Evolutionary conservation across 805 yeast genomes (phyloP).

Genomic region (Metschnikowia drakensbergensis): DNA sequence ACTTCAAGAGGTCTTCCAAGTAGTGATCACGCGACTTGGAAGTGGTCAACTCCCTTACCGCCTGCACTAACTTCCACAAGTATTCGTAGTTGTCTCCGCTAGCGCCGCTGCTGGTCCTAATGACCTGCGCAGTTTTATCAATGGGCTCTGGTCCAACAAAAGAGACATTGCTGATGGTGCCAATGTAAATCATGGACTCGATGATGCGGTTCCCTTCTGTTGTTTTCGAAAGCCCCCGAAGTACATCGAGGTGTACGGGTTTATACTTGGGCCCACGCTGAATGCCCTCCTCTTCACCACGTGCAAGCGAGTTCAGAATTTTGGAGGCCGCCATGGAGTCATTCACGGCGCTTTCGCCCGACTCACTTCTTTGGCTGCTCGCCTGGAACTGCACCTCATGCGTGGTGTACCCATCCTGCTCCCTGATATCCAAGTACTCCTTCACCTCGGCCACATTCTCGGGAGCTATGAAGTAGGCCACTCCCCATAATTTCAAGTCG

Average conservation of each 20-base stretch:
- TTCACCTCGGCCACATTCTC: conserved; percentile 57
- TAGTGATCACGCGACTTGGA: conserved; percentile 28
- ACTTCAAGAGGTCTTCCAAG: conserved; percentile 28
- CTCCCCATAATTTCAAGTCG: conserved; percentile 65
- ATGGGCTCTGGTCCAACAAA: conserved; percentile 80
- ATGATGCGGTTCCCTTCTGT: conserved; percentile 41
- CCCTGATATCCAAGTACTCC: conserved; percentile 73
- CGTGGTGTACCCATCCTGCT: conserved; percentile 81
- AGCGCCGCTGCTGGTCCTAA: conserved; percentile 61
- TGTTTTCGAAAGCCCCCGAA: conserved; percentile 15
- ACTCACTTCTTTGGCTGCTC: neutral
- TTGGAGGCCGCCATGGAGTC: too few species aligned
- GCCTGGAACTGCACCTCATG: conserved; percentile 65
- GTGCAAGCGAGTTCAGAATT: neutral
- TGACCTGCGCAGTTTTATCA: conserved; percentile 55
- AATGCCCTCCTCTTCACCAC: conserved; percentile 4
- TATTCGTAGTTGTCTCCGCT: conserved; percentile 81
- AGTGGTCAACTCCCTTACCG: conserved; percentile 31
- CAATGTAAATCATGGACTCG: conserved; percentile 71
- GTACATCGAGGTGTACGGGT: conserved; percentile 5
- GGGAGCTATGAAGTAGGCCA: conserved; percentile 76
- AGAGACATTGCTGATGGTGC: conserved; percentile 74
- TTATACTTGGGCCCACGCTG: neutral
- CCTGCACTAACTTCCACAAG: conserved; percentile 48
- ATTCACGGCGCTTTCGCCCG: conserved; percentile 16